Conservation (phyloP, 495 filamentous ascomycete genomes). For the Penicillium canariense region DNA sequence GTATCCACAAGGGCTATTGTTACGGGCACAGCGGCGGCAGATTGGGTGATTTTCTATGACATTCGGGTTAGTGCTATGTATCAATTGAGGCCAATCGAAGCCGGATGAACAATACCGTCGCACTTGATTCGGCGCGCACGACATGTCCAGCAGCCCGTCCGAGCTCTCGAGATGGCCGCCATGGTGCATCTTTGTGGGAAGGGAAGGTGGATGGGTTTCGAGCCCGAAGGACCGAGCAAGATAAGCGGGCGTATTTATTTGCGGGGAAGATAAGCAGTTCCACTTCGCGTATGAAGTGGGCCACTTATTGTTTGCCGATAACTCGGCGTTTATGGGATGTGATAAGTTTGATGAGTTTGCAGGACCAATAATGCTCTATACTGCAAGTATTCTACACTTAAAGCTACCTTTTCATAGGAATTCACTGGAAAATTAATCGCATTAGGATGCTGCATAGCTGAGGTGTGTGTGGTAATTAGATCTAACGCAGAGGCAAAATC, state of each 20-base stretch:
- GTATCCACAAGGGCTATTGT: constrained; percentile 19
- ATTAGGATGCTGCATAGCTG: neutral
- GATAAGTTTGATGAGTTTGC: too few species aligned
- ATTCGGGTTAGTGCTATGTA: neutral
- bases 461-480: neutral
- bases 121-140: constrained; percentile 27
- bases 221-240: neutral
- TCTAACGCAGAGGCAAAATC: neutral
- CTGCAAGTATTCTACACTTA: too few species aligned
- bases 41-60: constrained; percentile 17
- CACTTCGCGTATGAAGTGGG: neutral
- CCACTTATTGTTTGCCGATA: neutral
- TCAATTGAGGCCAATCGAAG: neutral
- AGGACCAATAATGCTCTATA: too few species aligned
- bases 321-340: too few species aligned
- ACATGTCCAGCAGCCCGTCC: constrained; percentile 26
- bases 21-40: constrained; percentile 22
- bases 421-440: too few species aligned
- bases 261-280: constrained; percentile 10
- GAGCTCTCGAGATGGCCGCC: constrained; percentile 15
- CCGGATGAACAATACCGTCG: constrained; percentile 16
- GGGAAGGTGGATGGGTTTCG: neutral
- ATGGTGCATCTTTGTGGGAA: neutral
- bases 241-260: constrained; percentile 8
- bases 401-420: too few species aligned